A percentile compares a stretch with the other conserved stretches of the same genome.
Evolutionary conservation across 495 filamentous ascomycete genomes (phyloP).

Genomic region (Podospora appendiculata): DNA sequence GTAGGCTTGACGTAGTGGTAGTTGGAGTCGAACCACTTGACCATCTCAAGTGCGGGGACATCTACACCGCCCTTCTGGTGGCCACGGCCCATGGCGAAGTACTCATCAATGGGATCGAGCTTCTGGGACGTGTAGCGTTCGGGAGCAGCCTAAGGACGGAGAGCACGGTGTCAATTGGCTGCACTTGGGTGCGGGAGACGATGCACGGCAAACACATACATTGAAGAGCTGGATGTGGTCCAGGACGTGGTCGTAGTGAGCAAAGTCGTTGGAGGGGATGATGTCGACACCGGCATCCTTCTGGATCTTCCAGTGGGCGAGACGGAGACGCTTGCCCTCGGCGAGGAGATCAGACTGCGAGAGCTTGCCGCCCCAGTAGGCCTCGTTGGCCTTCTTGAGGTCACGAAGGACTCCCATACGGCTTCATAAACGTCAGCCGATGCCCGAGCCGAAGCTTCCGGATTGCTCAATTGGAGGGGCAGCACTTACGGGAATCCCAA

Average conservation of each 20-base stretch:
- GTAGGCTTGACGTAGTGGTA: constrained; percentile 99
- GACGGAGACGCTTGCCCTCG: constrained; percentile 93
- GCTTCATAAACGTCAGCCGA: constrained; percentile 11
- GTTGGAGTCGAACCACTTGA: constrained; percentile 99
- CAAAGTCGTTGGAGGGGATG: constrained; percentile 99
- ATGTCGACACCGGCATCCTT: constrained; percentile 93
- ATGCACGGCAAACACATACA: constrained; percentile 43
- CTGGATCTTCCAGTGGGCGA: constrained; percentile 98
- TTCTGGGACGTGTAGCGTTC: constrained; percentile 82
- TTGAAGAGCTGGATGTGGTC: constrained; percentile 98
- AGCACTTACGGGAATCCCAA: constrained; percentile 28
- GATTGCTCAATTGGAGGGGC: neutral
- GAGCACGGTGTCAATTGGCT: constrained; percentile 7
- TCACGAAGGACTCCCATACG: constrained; percentile 97
- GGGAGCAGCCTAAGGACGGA: constrained; percentile 58
- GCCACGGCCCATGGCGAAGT: constrained; percentile 99
- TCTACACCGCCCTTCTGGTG: constrained; percentile 89
- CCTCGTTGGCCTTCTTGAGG: constrained; percentile 98
- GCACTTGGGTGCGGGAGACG: neutral
- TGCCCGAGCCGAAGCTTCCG: constrained; percentile 59
- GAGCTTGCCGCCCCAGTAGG: constrained; percentile 93
- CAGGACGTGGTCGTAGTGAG: constrained; percentile 96
- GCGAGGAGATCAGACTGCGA: constrained; percentile 77
- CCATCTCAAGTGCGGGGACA: constrained; percentile 95
- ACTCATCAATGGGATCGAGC: constrained; percentile 83